Evolutionary conservation across 2,329 filamentous ascomycete species (phyloP), one percentile per base, ranked within the genome.

Genomic region (Tolypocladium sp.): DNA sequence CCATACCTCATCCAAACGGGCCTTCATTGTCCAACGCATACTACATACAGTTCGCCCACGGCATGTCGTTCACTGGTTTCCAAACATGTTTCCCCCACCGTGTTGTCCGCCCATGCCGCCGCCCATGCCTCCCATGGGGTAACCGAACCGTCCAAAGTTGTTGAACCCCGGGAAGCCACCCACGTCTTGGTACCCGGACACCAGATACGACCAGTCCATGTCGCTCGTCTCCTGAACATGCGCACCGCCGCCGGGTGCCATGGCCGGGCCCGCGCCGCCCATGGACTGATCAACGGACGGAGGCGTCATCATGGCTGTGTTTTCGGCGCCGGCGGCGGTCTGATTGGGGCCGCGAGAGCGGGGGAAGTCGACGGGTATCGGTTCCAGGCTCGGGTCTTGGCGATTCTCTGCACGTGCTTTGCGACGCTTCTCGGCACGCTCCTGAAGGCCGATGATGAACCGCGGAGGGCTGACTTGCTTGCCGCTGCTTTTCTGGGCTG

Each of bases 131-230:
- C 58, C 59, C 59, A 63, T 61, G 30, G 53, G 7, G 63, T 63
- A 54, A 57, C 64, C 63, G 64, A 67, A 38, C 46, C 63, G 8
- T 53, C 58, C 64, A 56, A 73, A 70, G 30, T 61, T 62, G 20
- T 66, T 68, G 37, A 71, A 72, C 2, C 67, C 69, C 7, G 68
- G 66, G 33, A 70, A 74, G 2, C 65, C 67, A 17, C 63, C 64
- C 30, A 69, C 63, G 33, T 74, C 71, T n/a, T 69, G 68, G 59
- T 77, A 77, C 27, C 71, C 70, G 42, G 78, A 75, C 65, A 81
- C 72, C 56, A 81, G 68, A 42, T 76, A 77, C 35, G 73, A 75
- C 79, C 79, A 82, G 63, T 82, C 78, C 77, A 81, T 77, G 37
- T 76, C 71, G 15, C 64, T 64, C 1, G 67, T 62, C 13, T 74